Evolutionary conservation across 768 basidiomycete species (phyloP), one percentile per base, ranked within the genome.

Genomic region (Xerocomellus amylosporus): DNA sequence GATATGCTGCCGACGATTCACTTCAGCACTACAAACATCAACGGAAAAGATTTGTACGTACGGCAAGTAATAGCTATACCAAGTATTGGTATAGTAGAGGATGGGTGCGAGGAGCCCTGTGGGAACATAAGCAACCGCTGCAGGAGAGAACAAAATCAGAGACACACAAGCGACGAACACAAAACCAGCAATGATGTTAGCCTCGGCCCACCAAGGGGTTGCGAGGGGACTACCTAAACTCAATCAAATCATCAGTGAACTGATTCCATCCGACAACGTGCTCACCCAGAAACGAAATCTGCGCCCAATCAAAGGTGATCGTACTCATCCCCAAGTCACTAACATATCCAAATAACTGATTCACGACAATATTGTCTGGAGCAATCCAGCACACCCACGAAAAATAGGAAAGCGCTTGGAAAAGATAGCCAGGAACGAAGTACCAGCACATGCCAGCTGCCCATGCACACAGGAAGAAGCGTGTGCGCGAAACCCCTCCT

Each of bases 191-290:
- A 78, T 69, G 49, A 89, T 74, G 67, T 90, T 90, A 13, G 85
- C 87, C 64, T 86, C 82, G 3, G 87, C 87, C 87, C 87, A 90
- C 87, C 88, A 92, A 2, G 90, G 90, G 10, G 86, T 83, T 6
- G 86, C 84, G 42, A 92, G 81, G 0, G 90, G 90, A 22, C 63
- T 72, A 10, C 54, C 69, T 68, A 39, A 19, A 33, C 8, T 15
- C 41, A 4, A 33, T 36, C 24, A 30, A 46, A 15, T 51, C 20
- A 57, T 13, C 28, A 8, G 13, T 3, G 15, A n/a, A 46, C n/a
- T n/a, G n/a, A n/a, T n/a, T n/a, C n/a, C n/a, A n/a, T n/a, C n/a
- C 9, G 13, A 30, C 20, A 12, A 50, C 0, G 24, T 8, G 26
- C 46, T 48, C 49, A 46, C 69, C 64, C 7, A 71, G 65, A 53